Percentiles rank a stretch among this genome's conserved stretches.
phyloP scores from a whole-genome alignment of 345 rosid genomes.

The Xanthoceras sorbifolium region DNA sequence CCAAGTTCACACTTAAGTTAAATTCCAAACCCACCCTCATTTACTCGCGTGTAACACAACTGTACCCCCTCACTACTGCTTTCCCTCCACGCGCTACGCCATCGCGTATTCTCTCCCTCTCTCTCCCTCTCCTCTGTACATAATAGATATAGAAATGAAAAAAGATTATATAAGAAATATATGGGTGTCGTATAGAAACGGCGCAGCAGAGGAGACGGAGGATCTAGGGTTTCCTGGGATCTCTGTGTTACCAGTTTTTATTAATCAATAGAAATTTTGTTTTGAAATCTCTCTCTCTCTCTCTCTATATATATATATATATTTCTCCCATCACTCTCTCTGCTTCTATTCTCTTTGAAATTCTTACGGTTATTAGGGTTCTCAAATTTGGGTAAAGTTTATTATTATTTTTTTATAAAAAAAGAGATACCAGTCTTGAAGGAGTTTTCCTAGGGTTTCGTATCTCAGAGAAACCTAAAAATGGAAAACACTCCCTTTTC shows the following conservation, averaged over 20 bases:
- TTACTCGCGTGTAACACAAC: constrained; percentile 22
- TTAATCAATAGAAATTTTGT: background rate
- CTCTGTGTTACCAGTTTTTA: constrained; percentile 26
- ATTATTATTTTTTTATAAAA: background rate
- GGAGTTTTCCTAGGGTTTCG: constrained; percentile 29
- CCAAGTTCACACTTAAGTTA: background rate
- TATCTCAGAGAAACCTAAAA: constrained; percentile 1
- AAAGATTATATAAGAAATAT: background rate
- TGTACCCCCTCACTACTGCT: too few species aligned
- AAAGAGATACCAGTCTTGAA: background rate
- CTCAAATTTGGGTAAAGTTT: constrained; percentile 15
- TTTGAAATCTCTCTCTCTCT: background rate
- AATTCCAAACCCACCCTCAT: constrained; percentile 10
- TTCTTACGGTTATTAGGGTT: constrained; percentile 31
- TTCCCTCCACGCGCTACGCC: constrained; percentile 2
- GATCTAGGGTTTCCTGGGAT: constrained; percentile 68
- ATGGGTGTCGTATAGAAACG: constrained; percentile 24
- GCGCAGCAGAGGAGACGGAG: constrained; percentile 35
- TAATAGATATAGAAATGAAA: too few species aligned
- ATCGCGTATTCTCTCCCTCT: too few species aligned
- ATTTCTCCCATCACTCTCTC: constrained; percentile 16
- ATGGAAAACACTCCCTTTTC: constrained; percentile 12
- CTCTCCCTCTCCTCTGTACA: too few species aligned
- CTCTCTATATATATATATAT: background rate
- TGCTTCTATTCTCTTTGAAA: background rate